phyloP scores from a whole-genome alignment of 805 yeast species.

The Starmerella cellae region DNA sequence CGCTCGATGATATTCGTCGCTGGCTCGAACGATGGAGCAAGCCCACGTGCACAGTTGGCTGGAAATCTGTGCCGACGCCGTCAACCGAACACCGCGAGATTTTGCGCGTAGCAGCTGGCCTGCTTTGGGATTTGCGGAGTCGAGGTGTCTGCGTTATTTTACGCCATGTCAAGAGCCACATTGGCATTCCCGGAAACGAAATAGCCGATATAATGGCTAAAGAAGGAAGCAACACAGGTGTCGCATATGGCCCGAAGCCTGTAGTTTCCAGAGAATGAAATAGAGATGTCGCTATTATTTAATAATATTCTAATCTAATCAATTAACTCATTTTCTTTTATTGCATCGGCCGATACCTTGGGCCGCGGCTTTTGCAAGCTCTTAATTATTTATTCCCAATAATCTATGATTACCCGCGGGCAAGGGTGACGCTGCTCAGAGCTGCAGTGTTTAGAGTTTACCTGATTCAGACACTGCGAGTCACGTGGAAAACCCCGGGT shows the following conservation, averaged over 20 bases:
- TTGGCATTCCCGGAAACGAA: constrained; percentile 9
- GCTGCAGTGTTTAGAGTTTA: constrained; percentile 10
- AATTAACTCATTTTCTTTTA: too few relatives aligned
- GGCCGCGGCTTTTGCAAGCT: too few relatives aligned
- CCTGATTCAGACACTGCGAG: constrained; percentile 4
- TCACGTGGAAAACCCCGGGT: too few relatives aligned
- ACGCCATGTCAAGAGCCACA: constrained; percentile 7
- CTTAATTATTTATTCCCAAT: too few relatives aligned
- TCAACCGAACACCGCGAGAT: constrained; percentile 4
- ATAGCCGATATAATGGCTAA: constrained; percentile 8
- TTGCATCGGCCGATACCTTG: too few relatives aligned
- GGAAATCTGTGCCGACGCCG: constrained; percentile 5
- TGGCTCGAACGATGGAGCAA: constrained; percentile 10
- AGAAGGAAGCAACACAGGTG: neutral
- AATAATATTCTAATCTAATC: too few relatives aligned
- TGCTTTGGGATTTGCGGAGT: constrained; percentile 12
- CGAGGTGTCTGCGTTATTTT: constrained; percentile 6
- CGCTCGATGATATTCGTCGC: neutral
- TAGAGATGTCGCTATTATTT: too few relatives aligned
- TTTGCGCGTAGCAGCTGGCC: constrained; percentile 11
- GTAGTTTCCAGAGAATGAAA: too few relatives aligned
- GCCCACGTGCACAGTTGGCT: constrained; percentile 2
- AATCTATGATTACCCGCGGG: too few relatives aligned
- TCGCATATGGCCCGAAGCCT: neutral
- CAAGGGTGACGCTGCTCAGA: neutral